These are phyloP conservation scores for Aspergillus proliferans DNA, from an alignment of 2,329 filamentous ascomycete species.

Conservation along the genomic window DNA sequence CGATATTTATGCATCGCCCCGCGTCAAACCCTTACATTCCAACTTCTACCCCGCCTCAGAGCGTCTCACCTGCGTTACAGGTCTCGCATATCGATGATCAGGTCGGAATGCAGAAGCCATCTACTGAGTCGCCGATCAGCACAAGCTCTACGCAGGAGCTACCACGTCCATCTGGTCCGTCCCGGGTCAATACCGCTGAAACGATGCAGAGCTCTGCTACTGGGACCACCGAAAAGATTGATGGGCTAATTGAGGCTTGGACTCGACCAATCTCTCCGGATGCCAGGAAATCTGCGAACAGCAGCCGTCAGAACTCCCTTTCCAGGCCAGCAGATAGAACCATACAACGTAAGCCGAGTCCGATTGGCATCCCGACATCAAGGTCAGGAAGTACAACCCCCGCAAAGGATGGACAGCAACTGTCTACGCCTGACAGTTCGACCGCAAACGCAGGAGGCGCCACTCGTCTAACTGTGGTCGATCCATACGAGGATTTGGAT, in stretches of 20 bases:
- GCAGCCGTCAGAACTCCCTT: slow-evolving; percentile 5
- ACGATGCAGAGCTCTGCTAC: slow-evolving; percentile 23
- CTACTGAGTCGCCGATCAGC: slow-evolving; percentile 18
- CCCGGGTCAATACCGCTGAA: slow-evolving; percentile 24
- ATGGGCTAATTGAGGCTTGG: slow-evolving; percentile 42
- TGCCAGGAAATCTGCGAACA: slow-evolving; percentile 8
- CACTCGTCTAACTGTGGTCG: slow-evolving; percentile 20
- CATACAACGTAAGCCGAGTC: slow-evolving; percentile 9
- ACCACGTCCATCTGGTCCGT: slow-evolving; percentile 10
- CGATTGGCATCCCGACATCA: slow-evolving; percentile 8
- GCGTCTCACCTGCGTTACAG: slow-evolving; percentile 5
- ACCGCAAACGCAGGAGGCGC: slow-evolving; percentile 3
- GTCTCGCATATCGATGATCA: slow-evolving; percentile 1
- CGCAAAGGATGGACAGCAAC: slow-evolving; percentile 1
- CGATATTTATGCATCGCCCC: slow-evolving; percentile 5
- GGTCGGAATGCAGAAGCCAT: slow-evolving; percentile 1
- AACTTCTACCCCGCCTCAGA: slow-evolving; percentile 5
- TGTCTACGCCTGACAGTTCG: neutral
- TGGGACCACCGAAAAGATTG: slow-evolving; percentile 33
- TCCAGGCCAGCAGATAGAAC: slow-evolving; percentile 6
- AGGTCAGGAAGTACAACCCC: slow-evolving; percentile 3
- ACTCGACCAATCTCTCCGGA: slow-evolving; percentile 28
- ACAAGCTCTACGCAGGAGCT: slow-evolving; percentile 11
- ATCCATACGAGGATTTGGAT: slow-evolving; percentile 50
- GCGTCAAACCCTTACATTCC: slow-evolving; percentile 2